phyloP scores from a whole-genome alignment of 1,139 yeast species.

The Candida anutae region DNA sequence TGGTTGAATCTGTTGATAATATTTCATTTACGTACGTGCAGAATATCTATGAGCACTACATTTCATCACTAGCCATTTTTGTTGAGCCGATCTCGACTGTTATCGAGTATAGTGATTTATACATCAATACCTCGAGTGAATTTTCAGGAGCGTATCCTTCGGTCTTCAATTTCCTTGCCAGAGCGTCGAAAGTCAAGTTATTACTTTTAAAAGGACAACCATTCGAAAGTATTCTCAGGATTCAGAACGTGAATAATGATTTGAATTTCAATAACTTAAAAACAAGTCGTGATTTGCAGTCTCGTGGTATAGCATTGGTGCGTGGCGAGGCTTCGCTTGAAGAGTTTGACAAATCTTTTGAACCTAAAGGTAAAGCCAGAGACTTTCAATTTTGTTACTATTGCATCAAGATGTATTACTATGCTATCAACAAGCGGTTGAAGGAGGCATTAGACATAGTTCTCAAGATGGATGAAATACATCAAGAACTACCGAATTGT shows the following conservation, averaged over 20 bases:
- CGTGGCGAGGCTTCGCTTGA: slow-evolving; percentile 12
- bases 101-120: slow-evolving; percentile 22
- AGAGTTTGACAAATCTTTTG: slow-evolving; percentile 7
- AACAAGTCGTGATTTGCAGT: slow-evolving; percentile 1
- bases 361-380: slow-evolving; percentile 3
- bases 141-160: slow-evolving; percentile 7
- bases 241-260: slow-evolving; percentile 1
- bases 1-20: slow-evolving; percentile 28
- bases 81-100: slow-evolving; percentile 37
- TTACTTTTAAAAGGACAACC: slow-evolving; percentile 13
- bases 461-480: neutral
- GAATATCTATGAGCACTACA: slow-evolving; percentile 37
- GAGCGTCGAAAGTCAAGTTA: slow-evolving; percentile 12
- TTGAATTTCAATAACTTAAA: slow-evolving; percentile 1
- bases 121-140: slow-evolving; percentile 12
- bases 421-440: slow-evolving; percentile 10
- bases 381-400: slow-evolving; percentile 4
- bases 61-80: slow-evolving; percentile 34
- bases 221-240: slow-evolving; percentile 2
- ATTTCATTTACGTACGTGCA: slow-evolving; percentile 31
- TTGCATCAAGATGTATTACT: slow-evolving; percentile 5
- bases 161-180: slow-evolving; percentile 9
- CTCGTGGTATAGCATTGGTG: slow-evolving; percentile 10
- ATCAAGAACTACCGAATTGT: slow-evolving; percentile 1
- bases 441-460: slow-evolving; percentile 3